Evolutionary conservation across 192 early-diverging fungal genomes (phyloP).

Genomic region (Linnemannia zychae): DNA sequence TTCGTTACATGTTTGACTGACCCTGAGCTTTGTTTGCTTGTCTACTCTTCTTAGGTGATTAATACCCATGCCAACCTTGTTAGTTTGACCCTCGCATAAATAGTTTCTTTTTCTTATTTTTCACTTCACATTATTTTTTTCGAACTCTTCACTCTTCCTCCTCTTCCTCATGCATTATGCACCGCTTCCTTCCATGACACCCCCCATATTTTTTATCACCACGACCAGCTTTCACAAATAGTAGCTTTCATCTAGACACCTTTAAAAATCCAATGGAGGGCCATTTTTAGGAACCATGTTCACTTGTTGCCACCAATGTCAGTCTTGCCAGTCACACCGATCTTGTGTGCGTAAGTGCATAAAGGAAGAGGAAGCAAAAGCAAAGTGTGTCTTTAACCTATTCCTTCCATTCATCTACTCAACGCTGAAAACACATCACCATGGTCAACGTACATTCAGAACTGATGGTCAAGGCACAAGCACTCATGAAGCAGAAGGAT

Average conservation of each 20-base stretch:
- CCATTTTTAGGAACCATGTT: neutral
- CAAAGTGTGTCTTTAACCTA: neutral
- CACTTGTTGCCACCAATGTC: neutral
- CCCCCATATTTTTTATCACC: neutral
- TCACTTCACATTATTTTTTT: neutral
- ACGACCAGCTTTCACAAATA: neutral
- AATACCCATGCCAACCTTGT: slow-evolving; percentile 60
- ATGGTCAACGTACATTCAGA: slow-evolving; percentile 49
- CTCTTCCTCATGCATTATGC: neutral
- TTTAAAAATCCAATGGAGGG: slow-evolving; percentile 1
- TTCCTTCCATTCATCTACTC: neutral
- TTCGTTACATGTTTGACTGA: neutral
- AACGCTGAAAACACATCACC: neutral
- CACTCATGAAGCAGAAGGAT: slow-evolving; percentile 64
- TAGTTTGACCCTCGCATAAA: slow-evolving; percentile 61
- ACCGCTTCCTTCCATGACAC: neutral
- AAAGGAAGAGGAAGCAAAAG: neutral
- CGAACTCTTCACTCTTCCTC: slow-evolving; percentile 19
- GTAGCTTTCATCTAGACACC: neutral
- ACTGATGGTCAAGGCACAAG: slow-evolving; percentile 52
- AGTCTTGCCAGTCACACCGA: neutral
- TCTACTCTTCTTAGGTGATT: slow-evolving; percentile 44
- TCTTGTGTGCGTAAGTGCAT: neutral
- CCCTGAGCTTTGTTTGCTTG: neutral
- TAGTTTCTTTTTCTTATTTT: neutral